Conservation (phyloP, 352 stramenopile genomes). For the Globisporangium echinulatum region DNA sequence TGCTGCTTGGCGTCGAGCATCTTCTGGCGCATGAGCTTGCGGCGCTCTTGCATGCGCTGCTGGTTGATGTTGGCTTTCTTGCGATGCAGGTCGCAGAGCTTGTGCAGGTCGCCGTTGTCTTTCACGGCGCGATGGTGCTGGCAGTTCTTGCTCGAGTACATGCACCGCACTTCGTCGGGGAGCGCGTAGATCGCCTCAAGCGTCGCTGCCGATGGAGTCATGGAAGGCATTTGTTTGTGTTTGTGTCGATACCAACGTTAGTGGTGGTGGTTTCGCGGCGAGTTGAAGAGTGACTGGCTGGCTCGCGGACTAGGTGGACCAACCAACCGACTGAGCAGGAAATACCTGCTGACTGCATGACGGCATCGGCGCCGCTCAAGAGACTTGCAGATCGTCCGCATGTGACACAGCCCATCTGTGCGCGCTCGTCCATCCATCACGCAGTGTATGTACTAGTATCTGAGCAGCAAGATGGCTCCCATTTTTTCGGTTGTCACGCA, state of each 20-base stretch:
- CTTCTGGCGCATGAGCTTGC: conserved; percentile 18
- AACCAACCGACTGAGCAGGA: too few relatives aligned
- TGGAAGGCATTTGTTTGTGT: conserved; percentile 6
- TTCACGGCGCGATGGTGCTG: conserved; percentile 36
- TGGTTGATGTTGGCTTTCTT: conserved; percentile 50
- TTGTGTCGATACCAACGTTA: background rate
- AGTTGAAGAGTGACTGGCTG: conserved; percentile 1
- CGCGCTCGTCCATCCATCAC: background rate
- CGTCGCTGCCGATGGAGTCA: conserved; percentile 7
- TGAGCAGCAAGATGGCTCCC: background rate
- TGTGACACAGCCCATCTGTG: background rate
- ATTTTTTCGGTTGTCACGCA: background rate
- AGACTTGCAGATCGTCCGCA: background rate
- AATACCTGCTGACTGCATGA: too few relatives aligned
- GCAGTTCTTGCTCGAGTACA: conserved; percentile 50
- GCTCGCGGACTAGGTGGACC: background rate
- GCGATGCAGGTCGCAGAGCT: conserved; percentile 45
- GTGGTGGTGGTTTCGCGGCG: background rate
- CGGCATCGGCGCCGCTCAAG: too few relatives aligned
- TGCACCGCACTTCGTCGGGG: conserved; percentile 19
- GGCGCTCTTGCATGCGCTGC: conserved; percentile 31
- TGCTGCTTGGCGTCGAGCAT: conserved; percentile 9
- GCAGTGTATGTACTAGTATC: background rate
- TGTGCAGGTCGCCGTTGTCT: conserved; percentile 42
- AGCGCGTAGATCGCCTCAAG: conserved; percentile 12